Base-by-base conservation (phyloP, 805 yeast species). In the Yarrowia hollandica region DNA sequence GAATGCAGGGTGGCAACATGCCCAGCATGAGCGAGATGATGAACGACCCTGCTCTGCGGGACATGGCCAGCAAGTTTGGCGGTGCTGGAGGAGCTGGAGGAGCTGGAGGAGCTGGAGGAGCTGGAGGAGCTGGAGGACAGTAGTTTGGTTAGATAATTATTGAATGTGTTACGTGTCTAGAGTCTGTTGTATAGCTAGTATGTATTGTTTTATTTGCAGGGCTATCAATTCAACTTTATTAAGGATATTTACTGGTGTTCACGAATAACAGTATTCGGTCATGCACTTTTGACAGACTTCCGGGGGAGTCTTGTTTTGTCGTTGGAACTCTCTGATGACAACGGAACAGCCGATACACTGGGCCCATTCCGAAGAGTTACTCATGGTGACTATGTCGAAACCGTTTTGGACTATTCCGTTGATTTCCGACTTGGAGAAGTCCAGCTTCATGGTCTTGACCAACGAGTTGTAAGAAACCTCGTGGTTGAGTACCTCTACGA, bases 1-100 rank as follows among this genome's bases (percentile, higher is more conserved):
- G 78, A 61, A 77, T 89, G 71, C 60, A 59, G 44, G 84, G 87
- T 23, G 75, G 83, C 59, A 60, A 85, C 76, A 64, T 67, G 70
- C 90, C 90, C 59, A 82, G 79, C 65, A 70, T 90, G 71, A 75
- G 80, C 37, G 88, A 85, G 50, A 67, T 90, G 69, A 82, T 90
- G 88, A 86, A 82, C 72, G 86, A 90, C 72, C 96, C 96, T 59
- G 82, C 83, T 77, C 74, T 90, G 42, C 83, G 78, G 71, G 81
- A 85, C 63, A 74, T 86, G 82, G 94, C 91, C 30, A 79, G 76
- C 60, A 85, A 78, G 66, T 84, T 89, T 68, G 79, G 85, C 80
- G 86, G 88, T 50, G 81, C 82, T 28, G 71, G 48, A 11, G 39
- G 39, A 4, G 48, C 33, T 15, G 48, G 33, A 5, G 48, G 48